Evolutionary conservation across 768 basidiomycete species (phyloP), one percentile per base, ranked within the genome.

Genomic region (Lactarius hatsudake): DNA sequence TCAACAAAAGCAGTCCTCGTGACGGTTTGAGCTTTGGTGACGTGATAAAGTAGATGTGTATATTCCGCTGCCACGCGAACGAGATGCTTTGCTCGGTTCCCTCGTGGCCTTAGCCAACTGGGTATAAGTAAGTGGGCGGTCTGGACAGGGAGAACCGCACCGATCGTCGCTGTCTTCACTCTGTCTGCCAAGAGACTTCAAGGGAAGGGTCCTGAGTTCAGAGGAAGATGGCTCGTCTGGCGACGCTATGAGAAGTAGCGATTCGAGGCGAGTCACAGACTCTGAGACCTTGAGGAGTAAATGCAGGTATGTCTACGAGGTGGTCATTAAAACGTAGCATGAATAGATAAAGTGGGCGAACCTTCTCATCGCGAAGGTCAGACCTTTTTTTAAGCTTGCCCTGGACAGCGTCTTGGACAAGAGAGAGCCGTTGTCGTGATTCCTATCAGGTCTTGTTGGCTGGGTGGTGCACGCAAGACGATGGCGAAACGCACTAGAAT

Each of bases 271-370:
- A 15, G 87, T 84, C 20, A 96, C 84, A 18, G 93, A 93, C 72
- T 98, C 97, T 32, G 96, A 95, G 56, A 98, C 88, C 77, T 94
- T 94, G 69, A 98, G 84, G 5, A 98, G 83, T 15, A 96, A 82
- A 71, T 96, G 90, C 23, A 98, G 82, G 57, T 96, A 79, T 0
- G 91, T 87, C 94, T 95, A 71, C 1, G 17, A 40, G 2, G 61
- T 4, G 23, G 43, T 23, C 64, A 61, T 55, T 45, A 43, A 63
- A 66, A 63, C 59, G 5, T 57, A 64, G 23, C 64, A 59, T 58
- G 54, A 63, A 59, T 58, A 30, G 56, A 59, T 34, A 56, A 53
- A 30, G 28, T 13, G 58, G 68, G 69, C 73, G 20, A 60, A 89
- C 95, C 82, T 96, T 95, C 79, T 94, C 91, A 72, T 96, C 93